A percentile compares a stretch with the other conserved stretches of the same genome.
These are phyloP conservation scores for Garcia nutans DNA, from an alignment of 345 rosid genomes.

Conservation along the genomic window DNA sequence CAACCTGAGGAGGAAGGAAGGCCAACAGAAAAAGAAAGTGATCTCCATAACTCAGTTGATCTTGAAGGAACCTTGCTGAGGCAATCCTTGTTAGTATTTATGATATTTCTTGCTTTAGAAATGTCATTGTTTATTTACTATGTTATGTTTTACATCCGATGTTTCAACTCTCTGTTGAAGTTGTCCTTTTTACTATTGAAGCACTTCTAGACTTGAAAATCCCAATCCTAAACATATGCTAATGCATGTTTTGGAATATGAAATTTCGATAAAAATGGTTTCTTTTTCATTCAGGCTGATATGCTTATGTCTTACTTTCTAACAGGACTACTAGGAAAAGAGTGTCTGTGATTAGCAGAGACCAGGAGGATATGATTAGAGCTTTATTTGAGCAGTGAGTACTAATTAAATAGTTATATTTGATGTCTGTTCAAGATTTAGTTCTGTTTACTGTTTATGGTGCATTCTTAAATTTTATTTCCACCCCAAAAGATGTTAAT, in stretches of 20 bases:
- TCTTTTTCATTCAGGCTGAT: conserved; percentile 19
- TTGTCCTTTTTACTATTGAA: conserved; percentile 2
- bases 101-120: not conserved
- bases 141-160: not conserved
- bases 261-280: conserved; percentile 5
- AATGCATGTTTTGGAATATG: not conserved
- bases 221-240: not conserved
- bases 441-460: not conserved
- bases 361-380: conserved; percentile 71
- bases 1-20: conserved; percentile 33
- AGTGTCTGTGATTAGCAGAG: conserved; percentile 61
- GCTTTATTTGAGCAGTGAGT: conserved; percentile 79
- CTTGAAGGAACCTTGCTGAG: conserved; percentile 30
- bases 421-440: not conserved
- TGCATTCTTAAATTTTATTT: not conserved
- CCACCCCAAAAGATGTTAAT: not conserved
- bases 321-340: conserved; percentile 71
- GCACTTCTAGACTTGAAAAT: conserved; percentile 12
- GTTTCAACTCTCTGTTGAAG: not conserved
- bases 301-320: conserved; percentile 20
- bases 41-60: conserved; percentile 35
- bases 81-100: conserved; percentile 55
- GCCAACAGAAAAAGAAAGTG: conserved; percentile 26
- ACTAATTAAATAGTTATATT: conserved; percentile 9
- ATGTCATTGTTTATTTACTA: not conserved